phyloP scores from a whole-genome alignment of 148 eudicot genomes.

The Cornus florida region DNA sequence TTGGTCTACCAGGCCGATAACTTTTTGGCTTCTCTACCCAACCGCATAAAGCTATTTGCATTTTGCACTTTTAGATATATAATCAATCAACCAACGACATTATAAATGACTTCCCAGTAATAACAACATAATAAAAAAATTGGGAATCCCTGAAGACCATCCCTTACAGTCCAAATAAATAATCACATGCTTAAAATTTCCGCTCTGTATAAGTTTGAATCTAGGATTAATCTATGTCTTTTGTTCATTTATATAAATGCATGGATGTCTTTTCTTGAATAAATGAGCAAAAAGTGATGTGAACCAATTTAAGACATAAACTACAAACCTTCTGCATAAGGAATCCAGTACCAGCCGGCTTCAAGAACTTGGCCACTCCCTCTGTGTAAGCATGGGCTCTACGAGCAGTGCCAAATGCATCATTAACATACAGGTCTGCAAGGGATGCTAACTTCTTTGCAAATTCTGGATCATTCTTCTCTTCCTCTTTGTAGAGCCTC shows the following conservation, averaged over 20 bases:
- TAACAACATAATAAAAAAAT: not conserved
- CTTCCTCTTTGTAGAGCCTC: conserved; percentile 88
- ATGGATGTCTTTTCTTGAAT: not conserved
- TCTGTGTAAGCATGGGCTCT: conserved; percentile 88
- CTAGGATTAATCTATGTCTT: too few species aligned
- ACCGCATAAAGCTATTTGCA: not conserved
- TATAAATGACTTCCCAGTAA: not conserved
- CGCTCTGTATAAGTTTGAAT: too few species aligned
- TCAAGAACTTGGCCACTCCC: conserved; percentile 80
- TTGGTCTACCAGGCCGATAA: not conserved
- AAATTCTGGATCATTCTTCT: conserved; percentile 86
- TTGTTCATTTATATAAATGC: too few species aligned
- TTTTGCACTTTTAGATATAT: too few species aligned
- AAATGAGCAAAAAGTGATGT: not conserved
- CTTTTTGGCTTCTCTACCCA: not conserved
- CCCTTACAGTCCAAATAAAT: not conserved
- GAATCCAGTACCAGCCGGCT: conserved; percentile 84
- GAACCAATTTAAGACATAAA: not conserved
- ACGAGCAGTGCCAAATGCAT: conserved; percentile 85
- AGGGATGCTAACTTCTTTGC: conserved; percentile 79
- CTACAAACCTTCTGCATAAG: conserved; percentile 76
- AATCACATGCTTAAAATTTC: not conserved
- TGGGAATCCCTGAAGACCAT: not conserved
- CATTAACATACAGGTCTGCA: conserved; percentile 86
- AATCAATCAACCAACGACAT: too few species aligned